These are phyloP conservation scores for Prototheca stagnorum DNA, from an alignment of 163 green algal genomes.

Conservation along the genomic window DNA sequence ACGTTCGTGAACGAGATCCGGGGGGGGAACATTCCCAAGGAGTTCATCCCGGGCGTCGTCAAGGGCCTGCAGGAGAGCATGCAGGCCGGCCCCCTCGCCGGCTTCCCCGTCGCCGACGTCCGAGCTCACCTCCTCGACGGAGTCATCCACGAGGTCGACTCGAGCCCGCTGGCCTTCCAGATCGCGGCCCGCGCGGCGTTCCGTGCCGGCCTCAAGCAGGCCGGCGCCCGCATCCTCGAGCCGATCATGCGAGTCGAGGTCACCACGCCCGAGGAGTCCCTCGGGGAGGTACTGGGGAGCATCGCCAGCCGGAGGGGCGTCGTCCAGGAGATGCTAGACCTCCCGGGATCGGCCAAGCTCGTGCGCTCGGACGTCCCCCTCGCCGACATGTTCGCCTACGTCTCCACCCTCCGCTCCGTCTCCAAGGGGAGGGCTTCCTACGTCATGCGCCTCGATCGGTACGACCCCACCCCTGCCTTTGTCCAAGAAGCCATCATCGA, in stretches of 20 bases:
- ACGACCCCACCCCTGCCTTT: background rate
- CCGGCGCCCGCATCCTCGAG: slow-evolving; percentile 75
- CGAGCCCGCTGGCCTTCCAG: slow-evolving; percentile 91
- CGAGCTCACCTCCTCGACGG: slow-evolving; percentile 68
- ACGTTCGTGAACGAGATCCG: slow-evolving; percentile 93
- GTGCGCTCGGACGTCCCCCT: slow-evolving; percentile 81
- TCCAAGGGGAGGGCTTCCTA: slow-evolving; percentile 91
- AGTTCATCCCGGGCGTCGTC: slow-evolving; percentile 95
- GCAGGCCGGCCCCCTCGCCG: slow-evolving; percentile 64
- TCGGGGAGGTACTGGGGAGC: slow-evolving; percentile 98
- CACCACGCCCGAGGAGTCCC: slow-evolving; percentile 92
- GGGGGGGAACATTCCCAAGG: slow-evolving; percentile 86
- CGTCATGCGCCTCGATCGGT: slow-evolving; percentile 48
- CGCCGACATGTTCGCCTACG: slow-evolving; percentile 97
- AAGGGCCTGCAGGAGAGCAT: slow-evolving; percentile 87
- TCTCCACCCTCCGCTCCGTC: slow-evolving; percentile 88
- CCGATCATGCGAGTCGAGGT: slow-evolving; percentile 98
- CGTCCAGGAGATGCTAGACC: slow-evolving; percentile 68
- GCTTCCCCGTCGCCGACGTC: slow-evolving; percentile 94
- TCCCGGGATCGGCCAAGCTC: slow-evolving; percentile 78
- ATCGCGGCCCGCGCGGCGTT: slow-evolving; percentile 74
- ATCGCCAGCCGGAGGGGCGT: slow-evolving; percentile 89
- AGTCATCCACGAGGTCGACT: slow-evolving; percentile 97
- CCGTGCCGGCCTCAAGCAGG: slow-evolving; percentile 85
- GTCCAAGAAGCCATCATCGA: background rate